phyloP scores from a whole-genome alignment of 1,284 basidiomycete genomes.

The Cystobasidium pallidum region DNA sequence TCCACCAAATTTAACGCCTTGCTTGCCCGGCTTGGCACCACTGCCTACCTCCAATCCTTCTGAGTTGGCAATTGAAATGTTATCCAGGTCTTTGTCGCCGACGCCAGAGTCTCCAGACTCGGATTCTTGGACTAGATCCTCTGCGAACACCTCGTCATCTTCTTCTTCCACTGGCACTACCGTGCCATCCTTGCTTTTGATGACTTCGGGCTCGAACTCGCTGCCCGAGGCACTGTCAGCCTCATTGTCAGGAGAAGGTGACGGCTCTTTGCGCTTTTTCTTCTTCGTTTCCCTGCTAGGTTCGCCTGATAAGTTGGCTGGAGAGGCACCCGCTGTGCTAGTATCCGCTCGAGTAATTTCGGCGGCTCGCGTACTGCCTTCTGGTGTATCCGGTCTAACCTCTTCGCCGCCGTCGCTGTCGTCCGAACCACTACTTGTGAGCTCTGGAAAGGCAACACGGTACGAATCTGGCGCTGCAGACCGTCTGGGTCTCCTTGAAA shows the following conservation, averaged over 20 bases:
- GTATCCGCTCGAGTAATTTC: background rate
- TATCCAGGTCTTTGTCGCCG: constrained; percentile 38
- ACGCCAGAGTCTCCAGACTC: constrained; percentile 36
- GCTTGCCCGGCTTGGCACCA: background rate
- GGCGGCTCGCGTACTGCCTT: no score
- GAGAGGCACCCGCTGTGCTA: background rate
- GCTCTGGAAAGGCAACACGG: constrained; percentile 30
- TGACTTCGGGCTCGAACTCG: constrained; percentile 40
- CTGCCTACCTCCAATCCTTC: constrained; percentile 12
- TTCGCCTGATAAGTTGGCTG: background rate
- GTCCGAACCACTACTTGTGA: constrained; percentile 16
- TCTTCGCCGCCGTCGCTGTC: constrained; percentile 18
- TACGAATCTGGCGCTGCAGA: constrained; percentile 37
- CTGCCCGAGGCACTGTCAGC: constrained; percentile 31
- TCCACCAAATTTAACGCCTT: constrained; percentile 33
- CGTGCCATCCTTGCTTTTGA: constrained; percentile 38
- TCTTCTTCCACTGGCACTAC: constrained; percentile 13
- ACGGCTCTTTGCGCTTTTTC: constrained; percentile 23
- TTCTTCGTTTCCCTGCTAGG: constrained; percentile 5
- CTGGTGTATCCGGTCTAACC: background rate
- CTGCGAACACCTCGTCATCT: constrained; percentile 23
- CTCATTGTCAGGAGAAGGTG: constrained; percentile 19
- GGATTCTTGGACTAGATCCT: constrained; percentile 18
- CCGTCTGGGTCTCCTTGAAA: constrained; percentile 26
- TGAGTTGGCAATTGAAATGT: constrained; percentile 40